Evolutionary conservation across 106 monocot species (phyloP).

Genomic region (Dioscorea alata): DNA sequence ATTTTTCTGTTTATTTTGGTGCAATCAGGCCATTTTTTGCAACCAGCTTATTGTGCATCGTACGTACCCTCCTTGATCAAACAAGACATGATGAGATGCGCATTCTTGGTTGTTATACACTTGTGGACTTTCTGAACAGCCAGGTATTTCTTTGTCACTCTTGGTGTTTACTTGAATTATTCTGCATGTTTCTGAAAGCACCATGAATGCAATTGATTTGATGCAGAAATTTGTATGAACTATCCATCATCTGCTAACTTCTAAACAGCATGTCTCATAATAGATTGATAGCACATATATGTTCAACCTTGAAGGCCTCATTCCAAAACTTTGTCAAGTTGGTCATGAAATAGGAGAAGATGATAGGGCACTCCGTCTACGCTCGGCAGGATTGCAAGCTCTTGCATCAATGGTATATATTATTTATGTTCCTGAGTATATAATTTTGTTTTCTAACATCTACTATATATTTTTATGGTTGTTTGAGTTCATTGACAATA

Average conservation of each 20-base stretch:
- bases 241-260: neutral
- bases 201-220: too few species aligned
- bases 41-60: slow-evolving; percentile 53
- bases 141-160: slow-evolving; percentile 41
- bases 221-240: neutral
- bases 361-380: slow-evolving; percentile 49
- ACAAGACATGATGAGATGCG: slow-evolving; percentile 63
- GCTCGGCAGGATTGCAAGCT: slow-evolving; percentile 75
- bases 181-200: too few species aligned
- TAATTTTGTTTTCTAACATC: too few species aligned
- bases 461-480: too few species aligned
- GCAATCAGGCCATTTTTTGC: slow-evolving; percentile 75
- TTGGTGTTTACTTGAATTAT: too few species aligned
- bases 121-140: slow-evolving; percentile 80
- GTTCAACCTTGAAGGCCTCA: slow-evolving; percentile 85
- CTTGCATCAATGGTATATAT: slow-evolving; percentile 81
- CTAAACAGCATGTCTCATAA: slow-evolving; percentile 8
- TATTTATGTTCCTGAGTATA: too few species aligned
- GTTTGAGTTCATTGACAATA: too few species aligned
- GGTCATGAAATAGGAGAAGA: slow-evolving; percentile 51
- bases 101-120: slow-evolving; percentile 72
- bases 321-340: slow-evolving; percentile 89
- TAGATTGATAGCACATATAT: slow-evolving; percentile 90
- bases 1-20: slow-evolving; percentile 8
- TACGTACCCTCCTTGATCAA: slow-evolving; percentile 78